Base-by-base conservation (phyloP, 73 alveolate genomes). In the Diophrys appendiculata region DNA sequence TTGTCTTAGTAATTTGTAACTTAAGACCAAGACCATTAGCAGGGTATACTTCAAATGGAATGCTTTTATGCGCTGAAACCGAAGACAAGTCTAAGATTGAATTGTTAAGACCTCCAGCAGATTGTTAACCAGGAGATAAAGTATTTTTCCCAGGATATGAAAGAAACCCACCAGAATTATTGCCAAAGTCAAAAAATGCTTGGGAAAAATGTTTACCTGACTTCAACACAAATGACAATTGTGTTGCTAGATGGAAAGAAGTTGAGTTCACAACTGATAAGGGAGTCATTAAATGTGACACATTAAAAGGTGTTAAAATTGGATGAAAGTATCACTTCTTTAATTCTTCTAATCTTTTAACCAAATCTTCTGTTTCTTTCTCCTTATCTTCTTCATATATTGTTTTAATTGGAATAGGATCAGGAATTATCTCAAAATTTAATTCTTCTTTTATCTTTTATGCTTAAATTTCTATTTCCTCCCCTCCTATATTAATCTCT, bases 11-110 rank as follows among this genome's bases (percentile, higher is more conserved):
- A n/a, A 77, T 92, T 52, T 96, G 96, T 18, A 97, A 97, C 88
- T 82, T 97, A 52, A 92, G 94, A 87, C 90, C 97, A 53, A 91
- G 97, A 83, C 94, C 94, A 81, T 82, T 97, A 60, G 97, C 95
- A 65, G 99, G 98, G 31, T 94, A 95, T 89, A 78, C 74, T 72
- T 88, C 98, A n/a, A 91, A 96, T 81, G 99, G 99, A 23, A 97
- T 97, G 99, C 95, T 97, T 60, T 55, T 97, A 82, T 94, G 98
- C 67, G 94, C 98, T 52, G 72, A 93, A 1, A 86, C 56, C 14
- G 95, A 80, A 33, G 98, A 95, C 65, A 56, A 70, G 32, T 24
- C 78, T 23, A 34, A 29, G 26, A 73, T 94, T 78, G 99, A 95
- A 67, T 95, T 97, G 26, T 76, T 97, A 67, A 90, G 98, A 73